Evolutionary conservation across 2,329 filamentous ascomycete species (phyloP).

Genomic region (Penicillium verrucosum): DNA sequence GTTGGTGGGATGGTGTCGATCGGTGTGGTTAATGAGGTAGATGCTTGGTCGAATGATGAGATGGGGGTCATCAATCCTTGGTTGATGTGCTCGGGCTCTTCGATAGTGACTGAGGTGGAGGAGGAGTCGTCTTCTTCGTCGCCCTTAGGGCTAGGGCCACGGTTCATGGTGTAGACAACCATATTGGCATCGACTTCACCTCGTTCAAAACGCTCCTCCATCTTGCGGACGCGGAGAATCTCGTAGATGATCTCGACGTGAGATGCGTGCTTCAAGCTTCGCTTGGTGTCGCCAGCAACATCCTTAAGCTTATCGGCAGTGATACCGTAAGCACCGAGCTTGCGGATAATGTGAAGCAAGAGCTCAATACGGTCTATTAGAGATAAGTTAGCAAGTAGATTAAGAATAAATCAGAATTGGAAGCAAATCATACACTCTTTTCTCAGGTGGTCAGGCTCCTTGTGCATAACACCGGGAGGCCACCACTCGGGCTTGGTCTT

Average conservation of each 20-base stretch:
- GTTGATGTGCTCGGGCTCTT: constrained; percentile 29
- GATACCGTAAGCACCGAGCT: constrained; percentile 34
- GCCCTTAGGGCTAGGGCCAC: constrained; percentile 33
- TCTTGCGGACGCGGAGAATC: constrained; percentile 39
- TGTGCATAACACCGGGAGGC: constrained; percentile 46
- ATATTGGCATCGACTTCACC: constrained; percentile 40
- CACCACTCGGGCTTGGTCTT: constrained; percentile 47
- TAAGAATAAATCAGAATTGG: not conserved
- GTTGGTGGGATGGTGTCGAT: constrained; percentile 23
- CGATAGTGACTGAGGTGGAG: constrained; percentile 20
- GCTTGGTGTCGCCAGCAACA: constrained; percentile 39
- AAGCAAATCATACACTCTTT: constrained; percentile 42
- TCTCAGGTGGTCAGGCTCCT: constrained; percentile 49
- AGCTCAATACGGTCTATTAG: constrained; percentile 36
- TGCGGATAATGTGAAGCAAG: constrained; percentile 42
- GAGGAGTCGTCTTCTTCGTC: constrained; percentile 33
- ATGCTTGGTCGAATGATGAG: constrained; percentile 24
- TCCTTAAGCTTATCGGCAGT: constrained; percentile 41
- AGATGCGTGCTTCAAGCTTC: constrained; percentile 36
- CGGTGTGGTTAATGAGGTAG: constrained; percentile 25
- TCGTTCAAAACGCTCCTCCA: constrained; percentile 42
- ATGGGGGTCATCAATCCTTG: constrained; percentile 27
- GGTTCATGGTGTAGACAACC: constrained; percentile 39
- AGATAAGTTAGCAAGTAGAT: not conserved
- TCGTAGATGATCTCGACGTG: constrained; percentile 41